phyloP scores from a whole-genome alignment of 1,284 basidiomycete species.

The Rhodotorula sp. region DNA sequence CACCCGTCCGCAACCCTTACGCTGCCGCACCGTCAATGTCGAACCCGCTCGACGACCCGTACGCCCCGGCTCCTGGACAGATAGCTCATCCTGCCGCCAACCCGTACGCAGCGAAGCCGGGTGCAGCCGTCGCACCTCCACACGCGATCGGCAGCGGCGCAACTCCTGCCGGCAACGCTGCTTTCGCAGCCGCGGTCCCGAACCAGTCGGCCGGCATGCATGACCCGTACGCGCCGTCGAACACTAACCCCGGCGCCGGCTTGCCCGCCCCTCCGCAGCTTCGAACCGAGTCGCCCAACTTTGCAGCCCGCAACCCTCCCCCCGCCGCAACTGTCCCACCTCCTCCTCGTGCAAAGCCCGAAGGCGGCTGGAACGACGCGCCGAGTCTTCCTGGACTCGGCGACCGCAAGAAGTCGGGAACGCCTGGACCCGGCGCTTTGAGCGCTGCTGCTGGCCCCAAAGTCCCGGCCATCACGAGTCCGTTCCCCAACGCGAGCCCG shows the following conservation, averaged over 20 bases:
- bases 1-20: conserved; percentile 31
- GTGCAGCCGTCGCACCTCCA: conserved; percentile 7
- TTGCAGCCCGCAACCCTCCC: conserved; percentile 49
- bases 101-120: conserved; percentile 31
- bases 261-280: conserved; percentile 44
- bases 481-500: conserved; percentile 70
- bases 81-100: conserved; percentile 19
- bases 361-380: conserved; percentile 88
- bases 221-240: conserved; percentile 31
- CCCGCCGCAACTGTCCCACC: conserved; percentile 47
- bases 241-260: conserved; percentile 22
- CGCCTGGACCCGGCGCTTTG: conserved; percentile 55
- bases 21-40: conserved; percentile 10
- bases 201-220: conserved; percentile 38
- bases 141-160: neutral
- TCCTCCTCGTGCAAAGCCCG: conserved; percentile 53
- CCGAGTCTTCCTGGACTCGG: conserved; percentile 56
- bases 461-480: conserved; percentile 64
- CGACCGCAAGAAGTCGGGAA: conserved; percentile 43
- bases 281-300: conserved; percentile 48
- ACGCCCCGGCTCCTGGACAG: conserved; percentile 27
- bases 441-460: conserved; percentile 58
- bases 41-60: conserved; percentile 36
- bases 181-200: conserved; percentile 33
- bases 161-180: conserved; percentile 7